Evolutionary conservation across 805 yeast genomes (phyloP), one percentile per base, ranked within the genome.

Genomic region (Candida wancherniae): DNA sequence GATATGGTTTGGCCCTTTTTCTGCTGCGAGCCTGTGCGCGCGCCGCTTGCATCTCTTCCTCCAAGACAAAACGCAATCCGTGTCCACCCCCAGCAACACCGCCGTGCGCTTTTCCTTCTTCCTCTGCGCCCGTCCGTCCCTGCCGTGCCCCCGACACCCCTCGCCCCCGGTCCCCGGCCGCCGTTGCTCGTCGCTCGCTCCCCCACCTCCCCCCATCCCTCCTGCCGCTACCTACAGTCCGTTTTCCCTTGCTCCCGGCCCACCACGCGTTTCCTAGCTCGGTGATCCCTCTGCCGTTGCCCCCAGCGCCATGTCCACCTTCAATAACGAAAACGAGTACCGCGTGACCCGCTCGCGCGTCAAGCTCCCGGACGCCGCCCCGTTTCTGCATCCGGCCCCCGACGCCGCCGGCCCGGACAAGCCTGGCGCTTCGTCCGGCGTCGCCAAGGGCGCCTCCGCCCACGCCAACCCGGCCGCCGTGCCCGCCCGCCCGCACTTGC

Each of bases 271-370:
- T 13, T 24, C 11, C 19, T 7, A 22, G 22, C 8, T 19, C n/a
- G 12, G 14, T 9, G n/a, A 11, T 12, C 14, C 4, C 14, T 26
- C 16, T 9, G 12, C 13, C 12, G 14, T 15, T 7, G 24, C 11
- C 13, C 24, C 14, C 6, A n/a, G 22, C 22, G 38, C 43, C 39
- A 41, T 42, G 48, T 29, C 50, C 34, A 38, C 48, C 12, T 28
- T 63, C 29, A 60, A 57, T 39, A 63, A 63, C 47, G 70, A 64
- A 42, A 64, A 64, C 45, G 67, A 61, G 24, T 58, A 48, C 42
- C 54, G 62, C 36, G 43, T 57, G 33, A 48, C 61, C 26, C 50
- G 66, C 31, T 49, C 64, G 13, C 31, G 43, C 16, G 26, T 42
- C 7, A 44, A 44, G 22, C 24, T 29, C 9, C 9, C 20, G 14